Percentiles rank a stretch among this genome's conserved stretches.
Conservation (phyloP, 2,329 filamentous ascomycete species). For the Penicillium rolfsii region DNA sequence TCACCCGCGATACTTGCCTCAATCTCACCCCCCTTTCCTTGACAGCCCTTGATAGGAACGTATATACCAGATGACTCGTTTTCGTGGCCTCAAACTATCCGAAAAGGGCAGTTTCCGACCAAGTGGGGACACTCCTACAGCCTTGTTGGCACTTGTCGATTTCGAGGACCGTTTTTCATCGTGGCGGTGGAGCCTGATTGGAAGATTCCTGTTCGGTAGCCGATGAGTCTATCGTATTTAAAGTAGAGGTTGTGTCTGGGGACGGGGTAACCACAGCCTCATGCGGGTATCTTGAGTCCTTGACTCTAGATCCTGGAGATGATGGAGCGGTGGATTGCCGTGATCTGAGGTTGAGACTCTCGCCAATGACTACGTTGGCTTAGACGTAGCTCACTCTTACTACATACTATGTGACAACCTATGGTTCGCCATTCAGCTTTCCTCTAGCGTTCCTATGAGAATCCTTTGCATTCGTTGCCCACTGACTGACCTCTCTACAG, state of each 20-base stretch:
- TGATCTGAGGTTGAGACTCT: background rate
- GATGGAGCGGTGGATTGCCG: background rate
- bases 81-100: background rate
- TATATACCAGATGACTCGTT: too few species aligned
- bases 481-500: background rate
- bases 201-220: background rate
- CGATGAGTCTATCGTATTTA: slow-evolving; percentile 2
- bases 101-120: background rate
- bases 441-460: too few species aligned
- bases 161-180: background rate
- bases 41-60: background rate
- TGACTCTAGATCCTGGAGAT: background rate
- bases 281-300: background rate
- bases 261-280: background rate
- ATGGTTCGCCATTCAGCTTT: background rate
- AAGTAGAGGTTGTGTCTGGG: background rate
- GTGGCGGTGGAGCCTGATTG: background rate
- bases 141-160: background rate
- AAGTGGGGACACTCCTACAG: background rate
- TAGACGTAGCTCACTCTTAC: background rate
- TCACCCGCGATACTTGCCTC: too few species aligned
- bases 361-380: too few species aligned
- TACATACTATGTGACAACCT: background rate
- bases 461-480: background rate
- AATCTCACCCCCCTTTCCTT: background rate